These are phyloP conservation scores for Phytophthora citricola DNA, from an alignment of 352 stramenopile genomes.

Conservation along the genomic window DNA sequence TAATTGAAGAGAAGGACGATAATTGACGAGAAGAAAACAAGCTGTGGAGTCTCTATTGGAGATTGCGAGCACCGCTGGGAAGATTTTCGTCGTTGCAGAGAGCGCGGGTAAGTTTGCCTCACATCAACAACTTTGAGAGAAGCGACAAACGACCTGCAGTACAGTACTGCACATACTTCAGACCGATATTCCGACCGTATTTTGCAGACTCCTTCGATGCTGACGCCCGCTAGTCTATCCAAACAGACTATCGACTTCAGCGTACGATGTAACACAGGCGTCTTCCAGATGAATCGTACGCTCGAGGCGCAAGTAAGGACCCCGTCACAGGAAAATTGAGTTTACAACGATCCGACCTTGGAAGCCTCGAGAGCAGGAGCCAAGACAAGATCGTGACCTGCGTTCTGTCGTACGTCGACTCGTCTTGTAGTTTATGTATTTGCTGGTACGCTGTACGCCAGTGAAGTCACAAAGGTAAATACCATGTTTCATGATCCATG, in stretches of 20 bases:
- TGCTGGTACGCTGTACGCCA: no score
- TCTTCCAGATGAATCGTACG: conserved; percentile 6
- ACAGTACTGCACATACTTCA: neutral
- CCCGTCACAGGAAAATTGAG: conserved; percentile 21
- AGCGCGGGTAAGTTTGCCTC: neutral
- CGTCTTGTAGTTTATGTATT: no score
- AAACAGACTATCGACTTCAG: conserved; percentile 14
- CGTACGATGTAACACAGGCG: conserved; percentile 7
- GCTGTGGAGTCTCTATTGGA: neutral
- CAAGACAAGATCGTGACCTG: conserved; percentile 1
- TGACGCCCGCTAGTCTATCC: conserved; percentile 8
- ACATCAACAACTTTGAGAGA: no score
- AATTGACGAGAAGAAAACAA: conserved; percentile 4
- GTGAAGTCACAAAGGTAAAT: no score
- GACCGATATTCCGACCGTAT: conserved; percentile 1
- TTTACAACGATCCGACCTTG: conserved; percentile 7
- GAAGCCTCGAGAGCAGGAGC: neutral
- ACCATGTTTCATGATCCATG: no score
- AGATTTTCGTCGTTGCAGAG: neutral
- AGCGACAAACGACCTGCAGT: no score
- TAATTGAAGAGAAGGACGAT: no score
- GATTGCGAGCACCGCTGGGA: conserved; percentile 8
- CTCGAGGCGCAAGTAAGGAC: conserved; percentile 1
- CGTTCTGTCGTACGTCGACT: neutral
- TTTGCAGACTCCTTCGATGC: neutral